Base-by-base conservation (phyloP, 345 rosid genomes). In the Salix brachista region DNA sequence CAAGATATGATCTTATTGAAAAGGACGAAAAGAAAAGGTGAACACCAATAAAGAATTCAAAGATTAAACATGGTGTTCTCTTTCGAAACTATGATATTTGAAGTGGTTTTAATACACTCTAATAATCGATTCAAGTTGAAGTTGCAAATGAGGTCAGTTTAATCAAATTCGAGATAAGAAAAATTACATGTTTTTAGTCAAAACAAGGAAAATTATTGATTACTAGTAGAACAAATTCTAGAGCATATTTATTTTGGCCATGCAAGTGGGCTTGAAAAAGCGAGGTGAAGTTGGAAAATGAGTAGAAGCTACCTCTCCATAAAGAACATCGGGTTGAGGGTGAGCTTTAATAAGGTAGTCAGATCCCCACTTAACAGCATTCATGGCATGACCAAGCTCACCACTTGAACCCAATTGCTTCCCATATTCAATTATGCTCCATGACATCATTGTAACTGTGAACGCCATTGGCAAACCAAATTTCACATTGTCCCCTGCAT, bases 401-500 rank as follows among this genome's bases (percentile, higher is more conserved):
- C 97, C 98, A 76, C 75, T 87, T 0, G 85, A 64, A 25, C 86
- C 87, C 92, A 96, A 85, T 75, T 93, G 98, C 65, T 87, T 86
- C 0, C 97, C 97, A 70, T 93, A 94, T 78, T 96, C 99, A 34
- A 96, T 87, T 23, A 96, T 89, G 78, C 99, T 91, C 99, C 99
- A 96, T 0, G 99, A 93, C 97, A 94, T 91, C 98, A 96, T 94
- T 21, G 99, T 96, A 61, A 96, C 80, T 14, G 99, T 96, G 79
- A 96, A 96, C 1, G 99, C 99, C 99, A 96, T 93, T 41, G 99
- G 99, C 4, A 96, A 85, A 2, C 99, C 99, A 75, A 96, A 96
- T 88, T 96, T 96, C 82, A 96, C 99, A 83, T 96, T 96, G 86
- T 96, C 99, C 79, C 99, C 99, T 48, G 99, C 99, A 79, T 96